These are phyloP conservation scores for Chionographis japonica DNA, from an alignment of 106 monocot species.

Conservation along the genomic window DNA sequence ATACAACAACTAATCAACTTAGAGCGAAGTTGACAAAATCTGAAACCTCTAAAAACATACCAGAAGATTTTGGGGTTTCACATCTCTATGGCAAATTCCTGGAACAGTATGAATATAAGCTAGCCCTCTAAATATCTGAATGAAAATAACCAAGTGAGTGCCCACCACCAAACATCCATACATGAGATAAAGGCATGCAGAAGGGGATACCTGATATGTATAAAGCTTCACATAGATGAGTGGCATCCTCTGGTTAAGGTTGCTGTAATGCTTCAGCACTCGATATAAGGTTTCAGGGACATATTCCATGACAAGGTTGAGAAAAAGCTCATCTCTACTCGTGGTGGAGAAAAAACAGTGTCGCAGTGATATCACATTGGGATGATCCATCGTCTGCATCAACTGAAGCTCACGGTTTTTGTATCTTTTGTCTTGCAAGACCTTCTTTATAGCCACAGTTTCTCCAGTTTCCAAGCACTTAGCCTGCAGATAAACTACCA, in stretches of 20 bases:
- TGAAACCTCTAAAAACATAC: constrained; percentile 13
- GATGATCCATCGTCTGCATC: constrained; percentile 63
- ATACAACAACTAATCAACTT: background rate
- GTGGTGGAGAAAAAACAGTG: constrained; percentile 67
- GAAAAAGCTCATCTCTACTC: constrained; percentile 58
- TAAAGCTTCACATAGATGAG: constrained; percentile 70
- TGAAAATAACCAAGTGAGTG: constrained; percentile 1
- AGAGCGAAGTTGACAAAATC: background rate
- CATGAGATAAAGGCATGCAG: background rate
- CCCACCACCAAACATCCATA: background rate
- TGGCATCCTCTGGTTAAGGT: constrained; percentile 57
- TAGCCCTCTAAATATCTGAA: constrained; percentile 57
- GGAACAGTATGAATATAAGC: constrained; percentile 56
- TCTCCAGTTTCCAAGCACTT: constrained; percentile 64
- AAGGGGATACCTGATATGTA: constrained; percentile 42
- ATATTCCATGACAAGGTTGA: constrained; percentile 66
- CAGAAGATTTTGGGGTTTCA: constrained; percentile 64
- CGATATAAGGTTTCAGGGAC: constrained; percentile 49
- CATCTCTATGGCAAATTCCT: constrained; percentile 63
- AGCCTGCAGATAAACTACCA: constrained; percentile 18
- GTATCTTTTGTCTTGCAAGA: constrained; percentile 57
- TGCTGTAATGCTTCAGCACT: constrained; percentile 63
- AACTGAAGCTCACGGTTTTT: constrained; percentile 58
- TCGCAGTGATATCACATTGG: constrained; percentile 57
- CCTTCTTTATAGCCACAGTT: constrained; percentile 41